Base-by-base conservation (phyloP, 2,329 filamentous ascomycete species). In the Cercospora sojina region DNA sequence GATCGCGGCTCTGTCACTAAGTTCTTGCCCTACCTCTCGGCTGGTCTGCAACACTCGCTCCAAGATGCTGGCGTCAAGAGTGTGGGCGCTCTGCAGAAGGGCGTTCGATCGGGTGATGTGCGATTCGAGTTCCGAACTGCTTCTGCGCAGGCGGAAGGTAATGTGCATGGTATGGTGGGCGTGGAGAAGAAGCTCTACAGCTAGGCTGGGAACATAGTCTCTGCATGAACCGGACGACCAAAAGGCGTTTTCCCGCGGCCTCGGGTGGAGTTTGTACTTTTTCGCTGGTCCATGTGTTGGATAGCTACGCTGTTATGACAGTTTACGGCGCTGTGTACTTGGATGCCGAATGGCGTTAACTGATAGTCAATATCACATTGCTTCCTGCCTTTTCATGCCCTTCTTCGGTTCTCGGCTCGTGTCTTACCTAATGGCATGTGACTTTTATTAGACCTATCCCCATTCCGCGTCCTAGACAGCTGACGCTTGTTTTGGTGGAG, bases 111-210 rank as follows among this genome's bases (percentile, higher is more conserved):
- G 32, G 92, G 93, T 68, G 87, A 83, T 59, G 89, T 97, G 64
- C 88, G 95, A 76, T 99, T 99, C 78, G 95, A 99, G 85, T 86
- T 98, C 76, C 87, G 95, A 75, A 98, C 93, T 68, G 91, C 93
- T 67, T 97, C 93, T 80, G 95, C 95, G 59, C 93, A 97, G 86
- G 86, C 96, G 67, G 95, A 99, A 85, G 95, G 95, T 71, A 95
- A 94, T 78, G 93, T 99, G 69, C 96, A 98, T 83, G 88, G 88
- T 67, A 93, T 99, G 86, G 93, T 98, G 84, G 94, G 92, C 79
- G 98, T 96, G 79, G 95, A 98, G 86, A 99, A 99, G 91, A 99
- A 98, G 87, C 90, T 99, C 73, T 99, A 96, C 82, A 64, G 61
- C 9, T 67, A 67, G 29, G 31, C 20, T 25, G 6, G 16, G 7